These are phyloP conservation scores for Aspergillus cristatus DNA, from an alignment of 495 filamentous ascomycete genomes.

Conservation along the genomic window DNA sequence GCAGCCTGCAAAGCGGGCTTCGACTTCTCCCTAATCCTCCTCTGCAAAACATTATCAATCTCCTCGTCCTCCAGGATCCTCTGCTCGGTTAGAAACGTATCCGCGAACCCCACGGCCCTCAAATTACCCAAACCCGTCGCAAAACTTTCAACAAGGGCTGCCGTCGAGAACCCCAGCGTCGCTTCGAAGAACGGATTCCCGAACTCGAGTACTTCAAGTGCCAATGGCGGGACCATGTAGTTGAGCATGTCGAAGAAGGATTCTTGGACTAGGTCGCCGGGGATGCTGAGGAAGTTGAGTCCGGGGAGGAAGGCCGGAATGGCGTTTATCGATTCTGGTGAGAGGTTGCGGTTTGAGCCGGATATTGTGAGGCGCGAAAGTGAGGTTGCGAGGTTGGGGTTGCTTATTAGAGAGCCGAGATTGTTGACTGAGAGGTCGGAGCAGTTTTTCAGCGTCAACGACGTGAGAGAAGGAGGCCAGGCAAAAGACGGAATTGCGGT, in stretches of 20 bases:
- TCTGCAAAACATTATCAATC: conserved; percentile 15
- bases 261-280: conserved; percentile 20
- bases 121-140: conserved; percentile 15
- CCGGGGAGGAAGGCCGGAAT: conserved; percentile 17
- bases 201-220: conserved; percentile 18
- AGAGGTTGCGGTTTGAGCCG: conserved; percentile 16
- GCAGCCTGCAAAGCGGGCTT: too few species aligned
- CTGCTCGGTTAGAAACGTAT: conserved; percentile 9
- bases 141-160: conserved; percentile 12
- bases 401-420: conserved; percentile 16
- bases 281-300: conserved; percentile 19
- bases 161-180: conserved; percentile 11
- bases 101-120: conserved; percentile 14
- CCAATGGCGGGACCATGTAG: conserved; percentile 5
- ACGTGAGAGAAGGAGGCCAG: conserved; percentile 22
- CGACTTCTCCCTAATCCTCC: conserved; percentile 5
- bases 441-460: conserved; percentile 20
- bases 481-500: conserved; percentile 14
- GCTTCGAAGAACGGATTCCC: conserved; percentile 10
- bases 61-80: conserved; percentile 15
- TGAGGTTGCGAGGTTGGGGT: conserved; percentile 8
- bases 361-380: conserved; percentile 21
- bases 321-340: conserved; percentile 16
- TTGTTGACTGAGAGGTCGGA: conserved; percentile 15
- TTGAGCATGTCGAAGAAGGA: conserved; percentile 22